Evolutionary conservation across 371 early-diverging fungal genomes (phyloP).

Genomic region (Nosema bombycis): DNA sequence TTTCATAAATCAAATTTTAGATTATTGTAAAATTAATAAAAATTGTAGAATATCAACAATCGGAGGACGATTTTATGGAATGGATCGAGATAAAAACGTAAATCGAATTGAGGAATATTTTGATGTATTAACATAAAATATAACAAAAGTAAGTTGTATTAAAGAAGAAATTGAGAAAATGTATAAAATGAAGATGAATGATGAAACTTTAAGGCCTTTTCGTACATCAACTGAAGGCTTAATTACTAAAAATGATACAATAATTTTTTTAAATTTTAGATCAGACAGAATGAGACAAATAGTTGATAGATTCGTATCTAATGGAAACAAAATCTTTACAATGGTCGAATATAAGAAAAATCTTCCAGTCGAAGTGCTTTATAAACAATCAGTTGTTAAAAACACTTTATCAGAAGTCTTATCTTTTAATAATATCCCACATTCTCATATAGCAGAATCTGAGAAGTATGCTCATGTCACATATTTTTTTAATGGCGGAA

Average conservation of each 20-base stretch:
- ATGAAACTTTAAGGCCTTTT: slow-evolving; percentile 62
- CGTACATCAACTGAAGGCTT: slow-evolving; percentile 67
- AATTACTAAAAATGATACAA: slow-evolving; percentile 70
- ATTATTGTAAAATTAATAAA: slow-evolving; percentile 18
- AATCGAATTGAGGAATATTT: slow-evolving; percentile 86
- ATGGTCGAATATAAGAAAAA: slow-evolving; percentile 95
- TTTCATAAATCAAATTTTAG: slow-evolving; percentile 65
- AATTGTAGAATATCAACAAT: slow-evolving; percentile 84
- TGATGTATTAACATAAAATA: slow-evolving; percentile 74
- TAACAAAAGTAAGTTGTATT: slow-evolving; percentile 7
- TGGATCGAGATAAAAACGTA: slow-evolving; percentile 99
- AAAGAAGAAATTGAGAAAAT: slow-evolving; percentile 21
- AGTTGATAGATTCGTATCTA: slow-evolving; percentile 66
- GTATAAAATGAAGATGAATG: slow-evolving; percentile 37
- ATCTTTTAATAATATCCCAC: slow-evolving; percentile 72
- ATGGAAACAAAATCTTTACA: slow-evolving; percentile 67
- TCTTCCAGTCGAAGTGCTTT: slow-evolving; percentile 74
- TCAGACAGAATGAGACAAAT: slow-evolving; percentile 97
- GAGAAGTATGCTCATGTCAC: slow-evolving; percentile 99
- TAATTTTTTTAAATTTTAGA: slow-evolving; percentile 87
- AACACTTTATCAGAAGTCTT: slow-evolving; percentile 93
- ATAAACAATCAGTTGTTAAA: slow-evolving; percentile 84
- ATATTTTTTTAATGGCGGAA: slow-evolving; percentile 99
- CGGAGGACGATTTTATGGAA: slow-evolving; percentile 93
- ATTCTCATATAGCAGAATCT: slow-evolving; percentile 88